These are phyloP conservation scores for Mycena alexandri DNA, from an alignment of 768 basidiomycete genomes.

Conservation along the genomic window DNA sequence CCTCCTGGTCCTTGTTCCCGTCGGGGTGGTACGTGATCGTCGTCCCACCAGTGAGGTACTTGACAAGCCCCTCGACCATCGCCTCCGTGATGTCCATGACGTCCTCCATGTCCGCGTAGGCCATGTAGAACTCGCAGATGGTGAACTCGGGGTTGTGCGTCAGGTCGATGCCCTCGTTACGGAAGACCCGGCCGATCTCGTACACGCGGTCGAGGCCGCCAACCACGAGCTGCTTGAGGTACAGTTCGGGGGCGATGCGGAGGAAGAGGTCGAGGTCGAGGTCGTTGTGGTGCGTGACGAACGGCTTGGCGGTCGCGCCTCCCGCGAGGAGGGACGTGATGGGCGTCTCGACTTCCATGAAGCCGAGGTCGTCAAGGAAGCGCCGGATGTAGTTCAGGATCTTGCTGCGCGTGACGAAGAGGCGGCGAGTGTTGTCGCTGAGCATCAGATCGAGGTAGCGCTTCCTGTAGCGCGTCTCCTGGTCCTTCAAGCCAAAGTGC, in stretches of 20 bases:
- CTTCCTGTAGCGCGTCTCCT: slow-evolving; percentile 98
- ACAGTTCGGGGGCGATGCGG: slow-evolving; percentile 97
- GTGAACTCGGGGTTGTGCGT: slow-evolving; percentile 99
- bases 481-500: slow-evolving; percentile 96
- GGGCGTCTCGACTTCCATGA: slow-evolving; percentile 99
- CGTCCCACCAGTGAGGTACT: slow-evolving; percentile 84
- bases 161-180: slow-evolving; percentile 98
- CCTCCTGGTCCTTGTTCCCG: slow-evolving; percentile 84
- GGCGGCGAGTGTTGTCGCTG: slow-evolving; percentile 87
- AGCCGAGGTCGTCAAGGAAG: slow-evolving; percentile 90
- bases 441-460: slow-evolving; percentile 98
- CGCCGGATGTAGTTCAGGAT: slow-evolving; percentile 95
- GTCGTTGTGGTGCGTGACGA: slow-evolving; percentile 99
- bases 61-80: slow-evolving; percentile 92
- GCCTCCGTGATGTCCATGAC: slow-evolving; percentile 97
- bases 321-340: slow-evolving; percentile 98
- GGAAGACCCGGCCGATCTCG: slow-evolving; percentile 98
- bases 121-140: slow-evolving; percentile 99
- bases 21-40: slow-evolving; percentile 92
- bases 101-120: slow-evolving; percentile 99
- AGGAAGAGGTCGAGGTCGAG: slow-evolving; percentile 96
- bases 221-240: slow-evolving; percentile 97
- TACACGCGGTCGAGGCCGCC: slow-evolving; percentile 98
- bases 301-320: slow-evolving; percentile 98
- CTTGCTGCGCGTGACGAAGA: slow-evolving; percentile 90